Base-by-base conservation (phyloP, 2,329 filamentous ascomycete species). In the Botrytis elliptica region DNA sequence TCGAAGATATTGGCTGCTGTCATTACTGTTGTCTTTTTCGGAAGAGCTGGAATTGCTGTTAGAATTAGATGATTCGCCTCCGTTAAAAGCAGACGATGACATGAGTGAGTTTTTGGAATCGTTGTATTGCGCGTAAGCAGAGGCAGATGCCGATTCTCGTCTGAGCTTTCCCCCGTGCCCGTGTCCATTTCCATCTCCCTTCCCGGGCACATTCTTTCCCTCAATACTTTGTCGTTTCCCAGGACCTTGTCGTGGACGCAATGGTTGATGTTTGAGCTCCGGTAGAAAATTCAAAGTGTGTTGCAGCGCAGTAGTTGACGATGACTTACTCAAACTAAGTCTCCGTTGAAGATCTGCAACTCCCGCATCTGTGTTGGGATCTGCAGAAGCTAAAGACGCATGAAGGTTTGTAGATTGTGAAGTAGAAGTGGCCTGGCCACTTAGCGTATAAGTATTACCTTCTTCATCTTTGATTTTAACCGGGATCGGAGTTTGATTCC, bases 211-310 rank as follows among this genome's bases (percentile, higher is more conserved):
- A 36, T 60, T 60, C 8, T 62, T 49, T 16, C 22, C 33, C 14
- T 38, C 64, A 62, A 75, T 65, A 74, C 78, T 55, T 74, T 60
- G 36, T 33, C 42, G 66, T 72, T 74, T 79, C 73, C 74, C 77
- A 81, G 76, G 80, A 66, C 74, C 77, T 81, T 77, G 80, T 66
- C 76, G 49, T 44, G 74, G 76, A 55, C 74, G 77, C 16, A 85
- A 79, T 14, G 83, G 79, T 59, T 84, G 84, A 57, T 84, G 83
- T 59, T 82, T 83, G 7, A 82, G 78, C n/a, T 82, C 77, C 1
- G 84, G 83, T 33, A 82, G 78, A 73, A 82, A 84, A 70, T 77
- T 82, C 22, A 81, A 73, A 68, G 79, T 76, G 68, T 72, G 44
- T 40, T 72, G 49, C 5, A 72, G 25, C 40, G 71, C 52, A 46